A percentile compares a stretch with the other conserved stretches of the same genome.
Evolutionary conservation across 768 basidiomycete species (phyloP).

Genomic region (Peribolospora kevripleyi): DNA sequence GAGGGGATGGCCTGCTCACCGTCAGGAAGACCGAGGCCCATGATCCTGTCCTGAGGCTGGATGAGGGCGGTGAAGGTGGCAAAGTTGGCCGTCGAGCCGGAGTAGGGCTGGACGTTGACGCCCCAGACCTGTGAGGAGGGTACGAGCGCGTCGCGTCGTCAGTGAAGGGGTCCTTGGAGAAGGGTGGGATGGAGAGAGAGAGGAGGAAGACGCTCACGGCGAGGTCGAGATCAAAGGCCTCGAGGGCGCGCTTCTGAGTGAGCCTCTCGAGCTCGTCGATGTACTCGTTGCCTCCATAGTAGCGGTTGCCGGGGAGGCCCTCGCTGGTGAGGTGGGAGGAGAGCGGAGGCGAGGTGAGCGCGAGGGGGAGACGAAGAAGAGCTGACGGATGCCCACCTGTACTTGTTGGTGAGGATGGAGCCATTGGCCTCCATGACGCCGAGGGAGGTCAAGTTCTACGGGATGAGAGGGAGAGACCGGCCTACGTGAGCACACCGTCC

Average conservation of each 20-base stretch:
- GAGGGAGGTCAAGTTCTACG: constrained; percentile 69
- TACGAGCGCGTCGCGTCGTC: too few species aligned
- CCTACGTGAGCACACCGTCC: background rate
- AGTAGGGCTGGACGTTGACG: constrained; percentile 98
- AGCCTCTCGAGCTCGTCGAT: constrained; percentile 88
- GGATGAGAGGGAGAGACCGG: constrained; percentile 15
- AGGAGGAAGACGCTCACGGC: constrained; percentile 9
- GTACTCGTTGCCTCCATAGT: constrained; percentile 87
- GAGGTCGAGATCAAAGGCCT: constrained; percentile 87
- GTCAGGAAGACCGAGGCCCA: constrained; percentile 95
- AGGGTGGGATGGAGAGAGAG: background rate
- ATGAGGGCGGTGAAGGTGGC: constrained; percentile 87
- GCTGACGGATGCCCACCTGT: too few species aligned
- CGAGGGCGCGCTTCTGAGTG: constrained; percentile 80
- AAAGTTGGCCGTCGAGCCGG: constrained; percentile 38
- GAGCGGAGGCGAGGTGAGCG: background rate
- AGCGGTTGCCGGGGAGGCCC: constrained; percentile 89
- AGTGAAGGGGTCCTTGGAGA: too few species aligned
- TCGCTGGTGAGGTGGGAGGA: constrained; percentile 23
- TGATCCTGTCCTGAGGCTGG: constrained; percentile 89
- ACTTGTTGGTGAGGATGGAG: constrained; percentile 95
- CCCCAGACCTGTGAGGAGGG: constrained; percentile 43
- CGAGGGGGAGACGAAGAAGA: background rate
- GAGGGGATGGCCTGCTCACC: constrained; percentile 39
- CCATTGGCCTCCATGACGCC: constrained; percentile 97